Conservation (phyloP, 208 protist genomes). For the Trichomonas gallinae region DNA sequence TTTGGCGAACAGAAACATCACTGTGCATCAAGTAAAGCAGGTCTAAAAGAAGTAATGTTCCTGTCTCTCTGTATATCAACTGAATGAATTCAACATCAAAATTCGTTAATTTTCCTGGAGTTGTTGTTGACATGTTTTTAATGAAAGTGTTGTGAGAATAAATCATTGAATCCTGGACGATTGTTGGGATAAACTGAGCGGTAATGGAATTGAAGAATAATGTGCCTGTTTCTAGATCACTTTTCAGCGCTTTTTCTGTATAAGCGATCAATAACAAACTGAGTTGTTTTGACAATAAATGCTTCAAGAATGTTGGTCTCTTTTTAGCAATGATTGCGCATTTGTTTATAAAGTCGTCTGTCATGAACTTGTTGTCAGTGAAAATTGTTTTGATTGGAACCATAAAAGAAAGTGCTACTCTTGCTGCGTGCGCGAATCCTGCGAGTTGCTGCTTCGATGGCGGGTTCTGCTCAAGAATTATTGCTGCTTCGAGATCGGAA, state of each 20-base stretch:
- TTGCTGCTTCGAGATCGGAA: not conserved
- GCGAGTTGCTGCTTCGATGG: not conserved
- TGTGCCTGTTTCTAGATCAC: not conserved
- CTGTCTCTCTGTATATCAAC: not conserved
- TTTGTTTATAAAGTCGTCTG: not conserved
- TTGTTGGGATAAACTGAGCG: not conserved
- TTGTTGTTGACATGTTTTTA: not conserved
- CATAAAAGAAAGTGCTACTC: not conserved
- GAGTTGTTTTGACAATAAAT: not conserved
- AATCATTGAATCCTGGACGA: not conserved
- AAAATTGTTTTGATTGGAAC: not conserved
- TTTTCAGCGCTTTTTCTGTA: not conserved
- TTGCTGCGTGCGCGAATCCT: not conserved
- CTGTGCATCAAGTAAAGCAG: not conserved
- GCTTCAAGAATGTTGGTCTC: not conserved
- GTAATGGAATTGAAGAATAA: not conserved
- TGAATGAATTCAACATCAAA: not conserved
- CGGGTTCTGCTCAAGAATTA: not conserved
- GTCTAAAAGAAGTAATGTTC: not conserved
- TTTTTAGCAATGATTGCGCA: not conserved
- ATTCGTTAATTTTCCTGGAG: not conserved
- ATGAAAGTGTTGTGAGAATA: not conserved
- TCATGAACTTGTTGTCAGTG: not conserved
- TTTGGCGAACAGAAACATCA: not conserved
- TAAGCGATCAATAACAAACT: not conserved